Conservation (phyloP, 768 basidiomycete species). For the Russula abietina region DNA sequence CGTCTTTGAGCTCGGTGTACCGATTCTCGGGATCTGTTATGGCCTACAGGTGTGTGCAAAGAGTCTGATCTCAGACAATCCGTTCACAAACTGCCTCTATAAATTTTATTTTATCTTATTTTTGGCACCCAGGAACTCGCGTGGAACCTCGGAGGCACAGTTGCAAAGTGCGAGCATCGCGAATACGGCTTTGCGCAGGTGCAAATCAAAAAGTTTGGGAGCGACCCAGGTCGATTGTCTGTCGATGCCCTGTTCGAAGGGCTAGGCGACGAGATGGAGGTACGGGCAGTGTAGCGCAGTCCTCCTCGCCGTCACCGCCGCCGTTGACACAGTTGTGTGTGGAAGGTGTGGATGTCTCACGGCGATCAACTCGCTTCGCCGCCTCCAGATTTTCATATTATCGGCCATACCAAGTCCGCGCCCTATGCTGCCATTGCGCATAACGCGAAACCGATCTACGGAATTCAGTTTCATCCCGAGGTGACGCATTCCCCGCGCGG, state of each 20-base stretch:
- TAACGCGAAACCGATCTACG: conserved; percentile 81
- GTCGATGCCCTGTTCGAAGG: conserved; percentile 80
- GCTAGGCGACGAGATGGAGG: conserved; percentile 86
- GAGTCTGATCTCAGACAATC: neutral
- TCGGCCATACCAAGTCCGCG: conserved; percentile 80
- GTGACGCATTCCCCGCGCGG: conserved; percentile 92
- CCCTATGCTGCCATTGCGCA: conserved; percentile 94
- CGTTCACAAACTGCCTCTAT: neutral
- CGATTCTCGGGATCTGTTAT: conserved; percentile 95
- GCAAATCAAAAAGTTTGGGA: conserved; percentile 58
- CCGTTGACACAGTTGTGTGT: neutral
- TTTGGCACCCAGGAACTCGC: conserved; percentile 90
- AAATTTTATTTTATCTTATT: neutral
- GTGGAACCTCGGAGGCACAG: conserved; percentile 77
- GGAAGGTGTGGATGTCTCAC: conserved; percentile 99
- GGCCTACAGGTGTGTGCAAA: conserved; percentile 70
- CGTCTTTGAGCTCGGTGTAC: conserved; percentile 82
- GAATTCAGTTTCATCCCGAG: conserved; percentile 98
- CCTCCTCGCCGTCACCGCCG: neutral
- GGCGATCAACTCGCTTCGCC: conserved; percentile 85
- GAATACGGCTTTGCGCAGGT: conserved; percentile 93
- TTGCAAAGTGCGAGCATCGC: conserved; percentile 81
- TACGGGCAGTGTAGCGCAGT: conserved; percentile 32
- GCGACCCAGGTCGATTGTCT: conserved; percentile 32
- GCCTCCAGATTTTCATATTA: conserved; percentile 79